Conservation (phyloP, 345 rosid genomes). For the Eucalyptus camaldulensis region DNA sequence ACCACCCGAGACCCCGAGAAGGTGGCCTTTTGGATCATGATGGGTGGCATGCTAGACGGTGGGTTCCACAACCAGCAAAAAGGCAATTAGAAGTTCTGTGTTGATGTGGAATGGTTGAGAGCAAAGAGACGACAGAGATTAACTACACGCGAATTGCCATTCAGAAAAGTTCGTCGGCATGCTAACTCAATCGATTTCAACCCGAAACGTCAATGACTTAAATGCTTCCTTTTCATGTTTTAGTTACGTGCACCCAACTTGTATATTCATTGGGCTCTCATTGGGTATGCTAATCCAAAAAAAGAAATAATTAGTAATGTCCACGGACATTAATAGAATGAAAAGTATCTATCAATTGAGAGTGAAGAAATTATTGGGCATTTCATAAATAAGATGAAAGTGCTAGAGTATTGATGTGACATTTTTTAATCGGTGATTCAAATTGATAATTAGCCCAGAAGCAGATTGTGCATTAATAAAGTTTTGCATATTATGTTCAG, state of each 20-base stretch:
- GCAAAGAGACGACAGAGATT: neutral
- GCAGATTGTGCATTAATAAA: neutral
- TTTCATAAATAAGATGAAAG: neutral
- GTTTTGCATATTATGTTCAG: neutral
- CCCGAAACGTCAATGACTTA: neutral
- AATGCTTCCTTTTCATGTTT: neutral
- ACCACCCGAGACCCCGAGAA: neutral
- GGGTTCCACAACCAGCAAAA: neutral
- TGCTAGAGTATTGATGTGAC: fast-evolving
- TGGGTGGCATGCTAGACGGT: neutral
- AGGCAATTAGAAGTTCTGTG: neutral
- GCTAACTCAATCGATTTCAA: neutral
- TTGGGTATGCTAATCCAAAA: neutral
- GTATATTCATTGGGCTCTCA: neutral
- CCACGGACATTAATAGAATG: neutral
- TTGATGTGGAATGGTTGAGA: neutral
- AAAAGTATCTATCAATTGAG: neutral
- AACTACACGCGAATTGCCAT: neutral
- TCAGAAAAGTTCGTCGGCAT: neutral
- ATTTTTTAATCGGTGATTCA: fast-evolving
- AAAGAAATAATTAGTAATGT: too few species aligned
- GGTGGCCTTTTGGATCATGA: neutral
- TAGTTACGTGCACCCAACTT: neutral
- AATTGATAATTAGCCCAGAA: neutral
- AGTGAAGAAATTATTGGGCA: neutral